phyloP scores from a whole-genome alignment of 106 monocot species.

The Phalaenopsis aphrodite region DNA sequence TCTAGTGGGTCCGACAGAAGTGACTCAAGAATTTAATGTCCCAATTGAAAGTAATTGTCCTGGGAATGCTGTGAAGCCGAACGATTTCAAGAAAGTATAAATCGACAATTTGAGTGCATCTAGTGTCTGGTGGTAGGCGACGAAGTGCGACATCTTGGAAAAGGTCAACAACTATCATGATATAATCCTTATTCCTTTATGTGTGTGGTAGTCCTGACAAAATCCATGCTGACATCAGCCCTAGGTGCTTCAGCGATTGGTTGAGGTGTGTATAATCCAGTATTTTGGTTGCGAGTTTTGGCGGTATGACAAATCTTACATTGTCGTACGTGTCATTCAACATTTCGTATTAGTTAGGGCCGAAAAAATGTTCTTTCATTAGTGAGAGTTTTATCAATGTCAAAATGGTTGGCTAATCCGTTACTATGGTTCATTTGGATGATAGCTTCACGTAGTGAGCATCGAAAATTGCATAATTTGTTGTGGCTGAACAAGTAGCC shows the following conservation, averaged over 20 bases:
- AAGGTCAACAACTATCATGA: not conserved
- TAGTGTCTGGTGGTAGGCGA: not conserved
- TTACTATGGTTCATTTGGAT: not conserved
- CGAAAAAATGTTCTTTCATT: not conserved
- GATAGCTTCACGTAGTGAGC: not conserved
- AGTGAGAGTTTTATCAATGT: not conserved
- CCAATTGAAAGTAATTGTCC: not conserved
- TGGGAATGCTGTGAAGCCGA: not conserved
- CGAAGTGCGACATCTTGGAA: not conserved
- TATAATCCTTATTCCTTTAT: not conserved
- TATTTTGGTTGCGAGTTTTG: not conserved
- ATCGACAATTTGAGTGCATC: not conserved
- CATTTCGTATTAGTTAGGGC: too few species aligned
- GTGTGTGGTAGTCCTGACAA: not conserved
- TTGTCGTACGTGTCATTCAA: not conserved
- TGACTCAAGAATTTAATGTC: not conserved
- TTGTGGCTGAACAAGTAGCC: not conserved
- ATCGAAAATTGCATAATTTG: not conserved
- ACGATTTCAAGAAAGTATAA: not conserved
- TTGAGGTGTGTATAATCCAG: not conserved
- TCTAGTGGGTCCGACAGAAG: not conserved
- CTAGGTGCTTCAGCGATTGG: not conserved
- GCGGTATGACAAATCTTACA: not conserved
- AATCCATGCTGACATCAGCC: conserved; percentile 4
- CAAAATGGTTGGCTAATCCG: not conserved